Evolutionary conservation across 306 rosid genomes (phyloP).

Genomic region (Cucurbita argyrosperma): DNA sequence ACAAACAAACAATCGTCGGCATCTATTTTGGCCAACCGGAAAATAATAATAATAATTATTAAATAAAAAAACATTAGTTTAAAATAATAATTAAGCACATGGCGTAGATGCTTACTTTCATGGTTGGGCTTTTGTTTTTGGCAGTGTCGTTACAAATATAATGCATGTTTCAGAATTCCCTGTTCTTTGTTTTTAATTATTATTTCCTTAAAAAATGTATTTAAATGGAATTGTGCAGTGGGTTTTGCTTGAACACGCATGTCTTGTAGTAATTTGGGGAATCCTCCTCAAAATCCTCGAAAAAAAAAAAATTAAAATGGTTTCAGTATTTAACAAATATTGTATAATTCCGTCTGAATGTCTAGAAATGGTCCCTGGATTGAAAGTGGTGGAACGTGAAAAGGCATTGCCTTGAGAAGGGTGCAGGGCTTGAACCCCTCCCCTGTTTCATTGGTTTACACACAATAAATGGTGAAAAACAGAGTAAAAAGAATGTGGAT

Average conservation of each 20-base stretch:
- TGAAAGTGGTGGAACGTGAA: background rate
- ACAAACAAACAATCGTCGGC: slow-evolving; percentile 11
- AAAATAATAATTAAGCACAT: background rate
- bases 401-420: background rate
- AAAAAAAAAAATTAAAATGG: too few species aligned
- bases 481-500: background rate
- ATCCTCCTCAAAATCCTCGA: slow-evolving; percentile 5
- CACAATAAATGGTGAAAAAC: background rate
- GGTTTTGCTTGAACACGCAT: background rate
- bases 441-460: background rate
- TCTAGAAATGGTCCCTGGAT: background rate
- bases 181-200: too few species aligned
- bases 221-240: background rate
- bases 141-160: background rate
- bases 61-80: background rate
- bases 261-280: background rate
- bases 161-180: background rate
- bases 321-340: background rate
- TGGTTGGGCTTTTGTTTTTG: background rate
- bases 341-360: background rate
- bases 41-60: background rate
- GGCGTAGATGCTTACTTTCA: slow-evolving; percentile 1
- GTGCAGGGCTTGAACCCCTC: background rate
- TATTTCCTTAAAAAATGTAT: background rate
- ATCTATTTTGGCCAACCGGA: background rate